These are phyloP conservation scores for Cladophialophora exuberans DNA, from an alignment of 2,329 filamentous ascomycete species.

Conservation along the genomic window DNA sequence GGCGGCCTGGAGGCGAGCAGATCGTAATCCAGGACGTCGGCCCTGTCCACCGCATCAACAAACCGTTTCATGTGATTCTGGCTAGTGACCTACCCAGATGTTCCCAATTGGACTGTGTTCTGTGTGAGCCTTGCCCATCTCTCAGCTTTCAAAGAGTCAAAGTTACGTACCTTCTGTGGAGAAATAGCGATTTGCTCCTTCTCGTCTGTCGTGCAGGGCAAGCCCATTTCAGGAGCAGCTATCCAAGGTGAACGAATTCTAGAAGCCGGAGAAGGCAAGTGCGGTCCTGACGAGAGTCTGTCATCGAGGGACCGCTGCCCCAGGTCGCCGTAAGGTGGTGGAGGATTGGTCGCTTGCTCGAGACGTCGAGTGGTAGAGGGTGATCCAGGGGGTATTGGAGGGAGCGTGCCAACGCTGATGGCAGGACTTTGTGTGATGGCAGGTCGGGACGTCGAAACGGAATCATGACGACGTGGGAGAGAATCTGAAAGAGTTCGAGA, in stretches of 20 bases:
- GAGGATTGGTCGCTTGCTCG: no score
- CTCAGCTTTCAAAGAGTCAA: neutral
- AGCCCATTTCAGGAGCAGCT: neutral
- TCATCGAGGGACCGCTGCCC: no score
- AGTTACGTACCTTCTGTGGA: neutral
- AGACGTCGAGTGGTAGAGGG: no score
- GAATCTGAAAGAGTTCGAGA: neutral
- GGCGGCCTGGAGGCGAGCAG: neutral
- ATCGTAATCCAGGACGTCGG: constrained; percentile 3
- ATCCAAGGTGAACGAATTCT: neutral
- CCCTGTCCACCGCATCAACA: neutral
- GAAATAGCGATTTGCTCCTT: neutral
- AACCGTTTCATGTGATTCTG: neutral
- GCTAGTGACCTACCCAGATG: neutral
- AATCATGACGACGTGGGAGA: neutral
- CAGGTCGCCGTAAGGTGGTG: no score
- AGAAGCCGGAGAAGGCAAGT: neutral
- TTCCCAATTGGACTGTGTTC: neutral
- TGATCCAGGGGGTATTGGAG: no score
- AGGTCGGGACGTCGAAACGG: neutral
- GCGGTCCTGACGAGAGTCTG: no score
- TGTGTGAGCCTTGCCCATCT: neutral
- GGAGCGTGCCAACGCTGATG: no score
- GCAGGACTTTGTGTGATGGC: neutral
- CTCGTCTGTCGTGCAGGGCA: neutral